Evolutionary conservation across 306 rosid genomes (phyloP).

Genomic region (Mucuna pruriens): DNA sequence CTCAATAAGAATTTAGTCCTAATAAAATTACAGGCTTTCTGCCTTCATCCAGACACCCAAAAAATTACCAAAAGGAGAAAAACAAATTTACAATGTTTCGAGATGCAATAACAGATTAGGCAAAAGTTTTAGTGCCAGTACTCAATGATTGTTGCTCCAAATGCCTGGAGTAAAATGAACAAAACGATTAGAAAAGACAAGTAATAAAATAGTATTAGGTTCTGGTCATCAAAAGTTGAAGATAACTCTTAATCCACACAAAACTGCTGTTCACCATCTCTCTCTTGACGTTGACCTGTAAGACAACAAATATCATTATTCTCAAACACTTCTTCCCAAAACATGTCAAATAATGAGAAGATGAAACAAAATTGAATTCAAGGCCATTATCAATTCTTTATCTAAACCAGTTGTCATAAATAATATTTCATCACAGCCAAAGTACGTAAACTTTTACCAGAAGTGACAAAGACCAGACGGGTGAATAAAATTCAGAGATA

Average conservation of each 20-base stretch:
- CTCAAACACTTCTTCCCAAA: not conserved
- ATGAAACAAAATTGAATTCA: conserved; percentile 8
- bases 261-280: conserved; percentile 55
- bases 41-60: conserved; percentile 56
- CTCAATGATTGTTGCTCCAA: conserved; percentile 57
- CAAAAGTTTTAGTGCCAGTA: conserved; percentile 52
- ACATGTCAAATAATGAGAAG: not conserved
- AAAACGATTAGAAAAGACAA: conserved; percentile 49
- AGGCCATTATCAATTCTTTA: not conserved
- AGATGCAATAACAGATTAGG: conserved; percentile 51
- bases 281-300: conserved; percentile 54
- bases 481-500: not conserved
- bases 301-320: conserved; percentile 36
- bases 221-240: conserved; percentile 55
- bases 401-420: not conserved
- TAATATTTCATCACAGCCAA: not conserved
- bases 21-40: conserved; percentile 59
- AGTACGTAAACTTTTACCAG: conserved; percentile 20
- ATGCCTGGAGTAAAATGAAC: conserved; percentile 54
- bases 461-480: not conserved
- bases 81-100: conserved; percentile 50
- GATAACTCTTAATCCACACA: conserved; percentile 50
- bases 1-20: conserved; percentile 48
- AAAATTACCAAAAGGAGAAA: conserved; percentile 40
- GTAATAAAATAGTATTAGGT: conserved; percentile 55